phyloP scores from a whole-genome alignment of 2,329 filamentous ascomycete genomes.

The Rhytidhysteron rufulum region DNA sequence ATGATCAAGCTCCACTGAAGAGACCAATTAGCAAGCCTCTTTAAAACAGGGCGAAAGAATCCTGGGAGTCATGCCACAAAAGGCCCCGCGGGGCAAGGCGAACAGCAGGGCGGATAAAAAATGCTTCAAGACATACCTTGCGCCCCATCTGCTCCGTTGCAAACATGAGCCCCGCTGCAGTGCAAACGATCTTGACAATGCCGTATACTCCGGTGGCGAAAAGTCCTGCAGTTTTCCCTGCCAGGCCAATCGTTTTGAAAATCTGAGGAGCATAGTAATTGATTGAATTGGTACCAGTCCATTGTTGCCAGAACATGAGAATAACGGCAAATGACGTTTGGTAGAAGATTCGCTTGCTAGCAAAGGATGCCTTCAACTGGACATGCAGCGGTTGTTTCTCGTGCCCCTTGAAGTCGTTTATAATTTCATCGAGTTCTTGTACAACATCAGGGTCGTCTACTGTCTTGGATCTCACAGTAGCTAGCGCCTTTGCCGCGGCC shows the following conservation, averaged over 20 bases:
- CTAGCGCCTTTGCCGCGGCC: constrained; percentile 41
- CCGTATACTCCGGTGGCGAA: constrained; percentile 47
- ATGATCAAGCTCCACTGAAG: constrained; percentile 38
- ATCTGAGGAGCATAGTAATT: constrained; percentile 45
- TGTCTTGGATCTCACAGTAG: constrained; percentile 34
- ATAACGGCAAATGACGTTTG: constrained; percentile 39
- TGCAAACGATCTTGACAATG: constrained; percentile 44
- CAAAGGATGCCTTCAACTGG: constrained; percentile 37
- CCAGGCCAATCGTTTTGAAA: constrained; percentile 40
- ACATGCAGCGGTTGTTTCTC: constrained; percentile 37
- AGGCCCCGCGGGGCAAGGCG: not conserved
- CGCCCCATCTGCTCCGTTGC: constrained; percentile 44
- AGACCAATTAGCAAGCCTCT: constrained; percentile 5
- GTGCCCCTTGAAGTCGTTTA: constrained; percentile 40
- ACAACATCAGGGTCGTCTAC: constrained; percentile 33
- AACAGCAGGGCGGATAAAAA: not conserved
- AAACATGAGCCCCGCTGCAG: constrained; percentile 41
- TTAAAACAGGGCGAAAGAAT: too few species aligned
- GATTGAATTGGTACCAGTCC: constrained; percentile 32
- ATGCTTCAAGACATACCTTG: constrained; percentile 25
- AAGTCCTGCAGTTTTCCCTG: constrained; percentile 35
- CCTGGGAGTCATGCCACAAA: not conserved
- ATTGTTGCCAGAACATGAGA: constrained; percentile 44
- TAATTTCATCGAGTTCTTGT: constrained; percentile 42
- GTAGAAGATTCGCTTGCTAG: constrained; percentile 38